Evolutionary conservation across 139 green algal genomes (phyloP).

Genomic region (Chlorella sorokiniana): DNA sequence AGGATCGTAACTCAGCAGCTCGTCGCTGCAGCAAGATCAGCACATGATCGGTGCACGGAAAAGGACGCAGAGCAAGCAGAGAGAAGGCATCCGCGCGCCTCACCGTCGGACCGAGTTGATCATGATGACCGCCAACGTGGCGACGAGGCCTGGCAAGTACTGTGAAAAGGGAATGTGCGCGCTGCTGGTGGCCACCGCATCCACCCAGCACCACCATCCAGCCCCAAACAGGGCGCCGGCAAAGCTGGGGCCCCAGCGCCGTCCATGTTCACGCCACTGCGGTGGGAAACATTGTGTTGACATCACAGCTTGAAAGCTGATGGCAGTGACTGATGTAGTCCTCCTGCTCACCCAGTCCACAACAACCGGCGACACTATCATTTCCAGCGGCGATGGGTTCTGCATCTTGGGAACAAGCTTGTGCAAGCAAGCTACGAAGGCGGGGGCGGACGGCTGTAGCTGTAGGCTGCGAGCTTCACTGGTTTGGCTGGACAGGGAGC

Average conservation of each 20-base stretch:
- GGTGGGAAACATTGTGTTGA: not conserved
- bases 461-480: too few species aligned
- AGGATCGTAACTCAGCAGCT: slow-evolving; percentile 69
- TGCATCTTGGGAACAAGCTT: not conserved
- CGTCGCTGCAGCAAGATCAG: slow-evolving; percentile 56
- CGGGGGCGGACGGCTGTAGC: too few species aligned
- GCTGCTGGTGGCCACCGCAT: slow-evolving; percentile 66
- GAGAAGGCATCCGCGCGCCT: not conserved
- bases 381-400: not conserved
- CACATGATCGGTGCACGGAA: not conserved
- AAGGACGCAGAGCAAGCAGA: not conserved
- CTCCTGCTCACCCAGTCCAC: not conserved
- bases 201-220: slow-evolving; percentile 90
- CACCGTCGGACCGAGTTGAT: slow-evolving; percentile 84
- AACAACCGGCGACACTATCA: not conserved
- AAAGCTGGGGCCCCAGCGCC: slow-evolving; percentile 49
- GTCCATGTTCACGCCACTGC: slow-evolving; percentile 17
- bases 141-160: slow-evolving; percentile 87
- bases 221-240: slow-evolving; percentile 75
- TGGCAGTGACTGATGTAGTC: not conserved
- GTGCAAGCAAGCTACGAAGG: too few species aligned
- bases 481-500: too few species aligned
- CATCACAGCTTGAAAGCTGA: not conserved
- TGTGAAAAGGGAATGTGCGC: slow-evolving; percentile 79
- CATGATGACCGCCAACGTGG: slow-evolving; percentile 87